Base-by-base conservation (phyloP, 2,329 filamentous ascomycete species). In the Colletotrichum camelliae region DNA sequence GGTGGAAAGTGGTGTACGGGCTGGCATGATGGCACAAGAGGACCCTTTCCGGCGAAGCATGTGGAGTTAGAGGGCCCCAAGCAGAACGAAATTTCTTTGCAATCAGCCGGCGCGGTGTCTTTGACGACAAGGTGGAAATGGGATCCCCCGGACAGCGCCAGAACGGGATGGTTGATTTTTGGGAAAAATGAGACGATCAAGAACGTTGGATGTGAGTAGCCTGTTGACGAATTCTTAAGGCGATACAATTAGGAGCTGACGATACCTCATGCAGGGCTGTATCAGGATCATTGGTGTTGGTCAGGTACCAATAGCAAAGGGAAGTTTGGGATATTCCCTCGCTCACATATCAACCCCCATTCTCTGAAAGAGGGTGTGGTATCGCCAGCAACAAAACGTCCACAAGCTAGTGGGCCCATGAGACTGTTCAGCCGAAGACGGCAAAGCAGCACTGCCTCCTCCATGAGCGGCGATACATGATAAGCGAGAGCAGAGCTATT, bases 101-200 rank as follows among this genome's bases (percentile, higher is more conserved):
- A 72, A 33, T 48, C 67, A 6, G 43, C 64, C 13, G 72, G 74
- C 29, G 35, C 55, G 3, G 72, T 78, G 15, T 77, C 78, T 9
- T 60, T 80, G n/a, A 75, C 65, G 4, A 80, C 81, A 16, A 77
- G 81, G 35, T 84, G 82, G 82, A 83, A 83, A 66, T 84, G 80
- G 78, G 80, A 81, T 10, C 75, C 78, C 8, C 33, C 55, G 2
- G 67, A 77, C 16, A 55, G 48, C 18, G 75, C 62, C 6, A 67
- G 65, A 12, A 66, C 68, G 12, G 76, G 77, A 4, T 80, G 79
- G 79, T 21, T 80, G 16, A 58, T 69, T 18, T 78, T 89, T 76
- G 86, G 86, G 6, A 87, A 88, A 35, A 87, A 85, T 18, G 87
- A 89, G 73, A 88, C 86, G 6, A 89, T 88, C n/a, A 87, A 84